Percentiles rank a stretch among this genome's conserved stretches.
Conservation (phyloP, 352 stramenopile genomes). For the Phytopythium boreale region DNA sequence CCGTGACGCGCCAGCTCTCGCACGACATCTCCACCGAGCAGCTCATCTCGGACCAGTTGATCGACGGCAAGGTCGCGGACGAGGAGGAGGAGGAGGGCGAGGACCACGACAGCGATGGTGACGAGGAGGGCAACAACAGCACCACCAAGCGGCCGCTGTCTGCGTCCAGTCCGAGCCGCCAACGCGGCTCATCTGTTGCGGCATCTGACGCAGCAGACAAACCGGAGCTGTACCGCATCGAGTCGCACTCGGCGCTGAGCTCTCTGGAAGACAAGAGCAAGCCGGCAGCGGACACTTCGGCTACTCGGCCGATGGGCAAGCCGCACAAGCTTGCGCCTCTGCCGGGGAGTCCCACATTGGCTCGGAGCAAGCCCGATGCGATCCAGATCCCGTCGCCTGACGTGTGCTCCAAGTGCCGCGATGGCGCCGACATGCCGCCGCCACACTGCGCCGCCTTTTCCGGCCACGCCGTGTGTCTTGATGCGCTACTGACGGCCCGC, state of each 20-base stretch:
- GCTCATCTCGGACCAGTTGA: conserved; percentile 56
- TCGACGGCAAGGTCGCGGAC: conserved; percentile 58
- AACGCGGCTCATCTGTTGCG: neutral
- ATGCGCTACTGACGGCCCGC: conserved; percentile 18
- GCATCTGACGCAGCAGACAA: neutral
- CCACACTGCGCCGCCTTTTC: conserved; percentile 57
- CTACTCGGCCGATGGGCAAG: conserved; percentile 6
- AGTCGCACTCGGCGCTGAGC: conserved; percentile 61
- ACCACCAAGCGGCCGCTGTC: conserved; percentile 3
- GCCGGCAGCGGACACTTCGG: neutral
- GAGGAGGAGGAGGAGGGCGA: conserved; percentile 45
- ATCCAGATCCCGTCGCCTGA: neutral
- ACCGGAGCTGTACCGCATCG: conserved; percentile 50
- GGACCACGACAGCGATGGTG: conserved; percentile 10
- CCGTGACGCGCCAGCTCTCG: conserved; percentile 27
- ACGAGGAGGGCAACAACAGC: conserved; percentile 28
- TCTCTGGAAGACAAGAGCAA: conserved; percentile 31
- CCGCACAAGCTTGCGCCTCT: conserved; percentile 28
- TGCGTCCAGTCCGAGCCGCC: neutral
- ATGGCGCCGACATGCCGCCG: conserved; percentile 49
- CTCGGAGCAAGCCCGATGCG: neutral
- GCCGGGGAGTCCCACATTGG: conserved; percentile 10
- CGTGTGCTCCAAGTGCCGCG: conserved; percentile 35
- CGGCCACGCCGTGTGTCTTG: conserved; percentile 40
- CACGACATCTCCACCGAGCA: conserved; percentile 73